Evolutionary conservation across 1,139 yeast genomes (phyloP).

Genomic region (Hyphopichia wangnamkhiaoensis): DNA sequence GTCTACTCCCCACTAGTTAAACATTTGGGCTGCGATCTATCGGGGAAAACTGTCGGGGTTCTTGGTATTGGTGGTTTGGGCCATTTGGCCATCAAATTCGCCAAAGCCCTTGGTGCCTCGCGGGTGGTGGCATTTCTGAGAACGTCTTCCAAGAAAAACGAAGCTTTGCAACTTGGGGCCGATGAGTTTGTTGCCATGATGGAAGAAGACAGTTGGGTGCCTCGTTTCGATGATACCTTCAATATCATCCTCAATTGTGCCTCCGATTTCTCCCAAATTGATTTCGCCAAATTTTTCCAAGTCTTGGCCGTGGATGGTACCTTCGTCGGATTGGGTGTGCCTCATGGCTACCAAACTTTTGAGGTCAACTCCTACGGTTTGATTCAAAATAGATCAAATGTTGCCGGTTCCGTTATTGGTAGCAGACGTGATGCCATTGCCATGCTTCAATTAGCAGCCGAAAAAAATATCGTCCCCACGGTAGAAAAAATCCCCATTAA

Average conservation of each 20-base stretch:
- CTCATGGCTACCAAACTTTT: constrained; percentile 18
- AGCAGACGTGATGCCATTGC: constrained; percentile 34
- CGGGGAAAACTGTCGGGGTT: constrained; percentile 47
- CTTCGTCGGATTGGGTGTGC: background rate
- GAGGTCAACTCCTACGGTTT: constrained; percentile 29
- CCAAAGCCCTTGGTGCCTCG: constrained; percentile 55
- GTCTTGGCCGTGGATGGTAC: background rate
- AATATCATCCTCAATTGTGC: constrained; percentile 56
- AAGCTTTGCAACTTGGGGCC: constrained; percentile 55
- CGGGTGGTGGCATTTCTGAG: constrained; percentile 58
- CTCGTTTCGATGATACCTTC: constrained; percentile 27
- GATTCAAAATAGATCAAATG: constrained; percentile 27
- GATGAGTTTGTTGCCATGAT: constrained; percentile 52
- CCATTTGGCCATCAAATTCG: constrained; percentile 58
- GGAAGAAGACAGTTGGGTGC: constrained; percentile 41
- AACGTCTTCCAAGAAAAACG: constrained; percentile 47
- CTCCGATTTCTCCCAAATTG: constrained; percentile 15
- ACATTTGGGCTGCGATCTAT: constrained; percentile 18
- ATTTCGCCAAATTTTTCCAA: background rate
- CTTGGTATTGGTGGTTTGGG: constrained; percentile 65
- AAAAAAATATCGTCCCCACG: constrained; percentile 41
- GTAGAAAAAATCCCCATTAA: constrained; percentile 41
- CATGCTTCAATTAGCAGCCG: constrained; percentile 42
- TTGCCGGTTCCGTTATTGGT: constrained; percentile 39
- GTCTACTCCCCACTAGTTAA: constrained; percentile 53